phyloP scores from a whole-genome alignment of 1,284 basidiomycete species.

The Neolentinus lepideus region DNA sequence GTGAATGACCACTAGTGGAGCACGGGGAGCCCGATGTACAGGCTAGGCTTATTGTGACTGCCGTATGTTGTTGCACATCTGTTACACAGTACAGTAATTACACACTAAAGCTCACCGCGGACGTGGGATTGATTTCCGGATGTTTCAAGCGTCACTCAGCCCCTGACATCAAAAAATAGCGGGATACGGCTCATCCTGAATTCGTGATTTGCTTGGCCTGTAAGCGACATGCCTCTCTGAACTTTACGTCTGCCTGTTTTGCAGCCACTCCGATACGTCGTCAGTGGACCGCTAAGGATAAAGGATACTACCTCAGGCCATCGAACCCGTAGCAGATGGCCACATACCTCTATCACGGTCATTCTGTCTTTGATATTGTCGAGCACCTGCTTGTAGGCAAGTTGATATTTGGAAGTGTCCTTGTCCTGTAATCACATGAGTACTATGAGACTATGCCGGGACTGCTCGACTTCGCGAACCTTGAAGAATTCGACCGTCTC shows the following conservation, averaged over 20 bases:
- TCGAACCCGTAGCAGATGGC: neutral
- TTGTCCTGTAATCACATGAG: slow-evolving; percentile 35
- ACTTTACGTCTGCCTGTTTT: slow-evolving; percentile 25
- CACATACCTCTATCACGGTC: slow-evolving; percentile 51
- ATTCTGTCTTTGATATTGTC: slow-evolving; percentile 57
- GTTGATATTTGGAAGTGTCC: slow-evolving; percentile 58
- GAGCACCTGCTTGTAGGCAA: slow-evolving; percentile 57
- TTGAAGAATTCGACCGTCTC: slow-evolving; percentile 65
- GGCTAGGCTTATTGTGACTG: no score
- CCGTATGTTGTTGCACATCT: no score
- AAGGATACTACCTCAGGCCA: neutral
- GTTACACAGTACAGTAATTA: no score
- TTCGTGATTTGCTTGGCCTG: no score
- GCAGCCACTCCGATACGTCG: slow-evolving; percentile 59
- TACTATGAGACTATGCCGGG: neutral
- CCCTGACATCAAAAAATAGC: no score
- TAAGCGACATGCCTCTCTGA: no score
- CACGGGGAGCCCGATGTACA: no score
- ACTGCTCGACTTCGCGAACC: slow-evolving; percentile 24
- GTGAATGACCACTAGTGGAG: no score
- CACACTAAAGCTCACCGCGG: no score
- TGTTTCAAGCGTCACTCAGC: no score
- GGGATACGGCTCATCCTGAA: no score
- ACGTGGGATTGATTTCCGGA: no score
- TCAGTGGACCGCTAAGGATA: slow-evolving; percentile 40